Evolutionary conservation across 2,329 filamentous ascomycete species (phyloP), one percentile per base, ranked within the genome.

Genomic region (Apiospora pterosperma): DNA sequence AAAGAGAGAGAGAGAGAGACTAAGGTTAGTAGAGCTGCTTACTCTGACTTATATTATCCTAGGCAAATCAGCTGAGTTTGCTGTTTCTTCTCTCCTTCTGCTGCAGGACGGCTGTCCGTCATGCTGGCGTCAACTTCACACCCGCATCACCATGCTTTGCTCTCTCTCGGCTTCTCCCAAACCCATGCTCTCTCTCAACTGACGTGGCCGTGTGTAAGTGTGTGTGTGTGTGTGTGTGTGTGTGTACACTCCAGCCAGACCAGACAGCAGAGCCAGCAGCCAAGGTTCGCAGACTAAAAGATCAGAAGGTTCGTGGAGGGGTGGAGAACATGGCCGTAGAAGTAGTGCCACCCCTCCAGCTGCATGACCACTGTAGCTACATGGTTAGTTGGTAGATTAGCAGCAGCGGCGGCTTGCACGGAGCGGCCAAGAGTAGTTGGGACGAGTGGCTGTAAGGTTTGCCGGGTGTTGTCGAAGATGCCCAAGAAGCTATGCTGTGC

Each of bases 221-320:
- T 28, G 23, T 41, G 16, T 41, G 14, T 39, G 38, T 16, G 42
- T 31, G 25, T 11, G 48, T 34, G 4, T 7, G 28, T n/a, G 31
- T 52, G 44, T 55, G 48, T 34, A 34, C 34, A 28, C 28, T 55
- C 31, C 48, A 16, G n/a, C 48, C 19, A 19, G 28, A 34, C 19
- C 31, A 34, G 48, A 52, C 44, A 31, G 42, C 42, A 48, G 48
- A 25, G 16, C 23, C 42, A 23, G 42, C 28, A 55, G 25, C 8
- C 41, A 31, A 55, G 48, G 44, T 28, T 55, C 31, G 48, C 48
- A n/a, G 48, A 34, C 48, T n/a, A 31, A 31, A 6, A 55, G 25
- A 55, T 55, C 48, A 55, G 48, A 55, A 55, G 48, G 48, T 55
- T 55, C 48, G 48, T 55, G 48, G 48, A 55, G 48, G 48, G 48